phyloP scores from a whole-genome alignment of 805 yeast genomes.

The Candida morakotiae region DNA sequence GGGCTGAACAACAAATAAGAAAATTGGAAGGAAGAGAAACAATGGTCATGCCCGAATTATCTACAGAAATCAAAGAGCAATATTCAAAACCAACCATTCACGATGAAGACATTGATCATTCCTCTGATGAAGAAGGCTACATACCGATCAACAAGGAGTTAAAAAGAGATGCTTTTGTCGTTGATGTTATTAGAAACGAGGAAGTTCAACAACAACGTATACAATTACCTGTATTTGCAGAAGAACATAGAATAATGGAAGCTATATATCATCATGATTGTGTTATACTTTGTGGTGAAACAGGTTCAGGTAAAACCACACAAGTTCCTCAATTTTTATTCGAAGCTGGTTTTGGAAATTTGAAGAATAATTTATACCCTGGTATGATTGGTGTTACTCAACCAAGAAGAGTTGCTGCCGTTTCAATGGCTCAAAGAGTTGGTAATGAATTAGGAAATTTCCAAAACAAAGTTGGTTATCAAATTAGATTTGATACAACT shows the following conservation, averaged over 20 bases:
- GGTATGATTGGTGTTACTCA: conserved; percentile 98
- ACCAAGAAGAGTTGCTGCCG: conserved; percentile 92
- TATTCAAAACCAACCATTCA: conserved; percentile 51
- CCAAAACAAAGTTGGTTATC: conserved; percentile 68
- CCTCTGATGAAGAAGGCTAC: conserved; percentile 57
- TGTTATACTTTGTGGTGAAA: conserved; percentile 91
- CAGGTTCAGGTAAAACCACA: conserved; percentile 98
- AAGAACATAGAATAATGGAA: conserved; percentile 93
- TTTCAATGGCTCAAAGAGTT: conserved; percentile 84
- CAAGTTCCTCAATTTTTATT: conserved; percentile 95
- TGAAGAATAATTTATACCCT: conserved; percentile 51
- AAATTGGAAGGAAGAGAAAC: conserved; percentile 55
- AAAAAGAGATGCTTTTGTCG: conserved; percentile 60
- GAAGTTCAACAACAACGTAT: conserved; percentile 66
- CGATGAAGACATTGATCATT: conserved; percentile 68
- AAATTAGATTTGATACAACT: conserved; percentile 75
- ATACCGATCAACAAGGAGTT: conserved; percentile 54
- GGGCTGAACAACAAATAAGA: conserved; percentile 80
- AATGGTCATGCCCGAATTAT: conserved; percentile 38
- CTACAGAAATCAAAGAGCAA: conserved; percentile 41
- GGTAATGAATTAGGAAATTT: conserved; percentile 71
- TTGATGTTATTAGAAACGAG: conserved; percentile 60
- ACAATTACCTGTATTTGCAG: conserved; percentile 81
- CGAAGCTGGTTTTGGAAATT: conserved; percentile 86
- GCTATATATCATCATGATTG: conserved; percentile 91